These are phyloP conservation scores for Conringia planisiliqua DNA, from an alignment of 345 rosid genomes.

Conservation along the genomic window DNA sequence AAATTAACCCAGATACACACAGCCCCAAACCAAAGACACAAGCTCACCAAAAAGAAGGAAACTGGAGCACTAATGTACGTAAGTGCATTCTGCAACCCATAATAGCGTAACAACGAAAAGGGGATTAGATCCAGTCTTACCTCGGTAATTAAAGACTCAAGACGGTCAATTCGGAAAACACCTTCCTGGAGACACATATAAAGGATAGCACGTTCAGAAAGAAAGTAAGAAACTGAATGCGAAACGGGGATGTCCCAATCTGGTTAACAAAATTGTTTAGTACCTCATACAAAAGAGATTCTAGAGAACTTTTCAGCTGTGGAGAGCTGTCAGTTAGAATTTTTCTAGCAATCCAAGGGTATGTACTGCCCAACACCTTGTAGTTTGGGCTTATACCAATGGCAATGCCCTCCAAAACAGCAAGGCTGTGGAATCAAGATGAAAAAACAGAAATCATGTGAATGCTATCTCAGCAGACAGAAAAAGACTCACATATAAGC, in stretches of 20 bases:
- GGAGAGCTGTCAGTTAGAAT: slow-evolving; percentile 86
- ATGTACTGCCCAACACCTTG: slow-evolving; percentile 93
- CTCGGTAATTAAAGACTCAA: slow-evolving; percentile 83
- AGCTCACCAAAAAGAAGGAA: background rate
- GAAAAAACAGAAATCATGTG: slow-evolving; percentile 20
- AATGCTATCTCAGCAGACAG: background rate
- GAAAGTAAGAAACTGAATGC: slow-evolving; percentile 18
- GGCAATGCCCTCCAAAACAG: slow-evolving; percentile 96
- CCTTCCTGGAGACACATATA: slow-evolving; percentile 56
- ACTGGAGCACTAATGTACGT: background rate
- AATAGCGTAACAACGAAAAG: background rate
- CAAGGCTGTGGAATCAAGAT: slow-evolving; percentile 52
- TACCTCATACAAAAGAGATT: slow-evolving; percentile 79
- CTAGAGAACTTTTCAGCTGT: slow-evolving; percentile 69
- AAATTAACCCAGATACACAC: background rate
- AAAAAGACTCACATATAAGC: background rate
- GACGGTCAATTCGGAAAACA: slow-evolving; percentile 85
- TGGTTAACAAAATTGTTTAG: slow-evolving; percentile 5
- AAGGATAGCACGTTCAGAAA: slow-evolving; percentile 10
- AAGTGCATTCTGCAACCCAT: background rate
- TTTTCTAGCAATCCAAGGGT: slow-evolving; percentile 98
- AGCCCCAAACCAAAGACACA: background rate
- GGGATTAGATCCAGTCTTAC: slow-evolving; percentile 39
- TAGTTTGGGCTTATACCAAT: slow-evolving; percentile 69
- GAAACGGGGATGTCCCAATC: background rate